Base-by-base conservation (phyloP, 2,329 filamentous ascomycete species). In the Verticillium tricorpus region DNA sequence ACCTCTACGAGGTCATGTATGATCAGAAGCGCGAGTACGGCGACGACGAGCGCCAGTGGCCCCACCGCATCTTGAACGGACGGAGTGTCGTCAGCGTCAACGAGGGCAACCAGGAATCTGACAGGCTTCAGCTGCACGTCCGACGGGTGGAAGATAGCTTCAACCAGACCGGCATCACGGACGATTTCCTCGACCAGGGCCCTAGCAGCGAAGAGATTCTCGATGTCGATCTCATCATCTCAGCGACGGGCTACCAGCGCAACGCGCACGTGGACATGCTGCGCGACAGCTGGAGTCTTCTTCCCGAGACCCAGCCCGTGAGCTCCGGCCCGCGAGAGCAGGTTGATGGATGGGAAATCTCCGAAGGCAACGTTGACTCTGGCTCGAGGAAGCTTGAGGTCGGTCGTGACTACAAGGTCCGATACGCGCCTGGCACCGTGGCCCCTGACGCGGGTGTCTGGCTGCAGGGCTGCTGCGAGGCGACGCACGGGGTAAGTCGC, bases 391-490 rank as follows among this genome's bases (percentile, higher is more conserved):
- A 85, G 63, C 89, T 92, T 77, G 80, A 82, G 17, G 90, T 97
- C 1, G 81, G 82, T 35, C 85, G 94, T 60, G 86, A 97, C 73
- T 98, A 98, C 75, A 83, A 83, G 59, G 85, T 97, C 57, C 79
- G 88, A 62, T 92, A 96, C 72, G 82, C 85, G 57, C 78, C 84
- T 1, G 88, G 85, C 34, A 82, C 84, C 57, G 89, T 98, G 37
- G 83, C 86, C n/a, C 72, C 82, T 0, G 86, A 88, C 55, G 89
- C 92, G 15, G 93, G 93, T 3, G 82, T 98, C 62, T 98, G 91
- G 89, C 81, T 98, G 69, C 95, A 98, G 74, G 94, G 94, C 35
- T 97, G 93, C 78, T 96, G 93, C 73, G 93, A 98, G 80, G 87
- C 83, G 64, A 96, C 93, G 37, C 94, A 98, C 75, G 94, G 94